These are phyloP conservation scores for Pseudogymnoascus sp. DNA, from an alignment of 2,329 filamentous ascomycete genomes.

Conservation along the genomic window DNA sequence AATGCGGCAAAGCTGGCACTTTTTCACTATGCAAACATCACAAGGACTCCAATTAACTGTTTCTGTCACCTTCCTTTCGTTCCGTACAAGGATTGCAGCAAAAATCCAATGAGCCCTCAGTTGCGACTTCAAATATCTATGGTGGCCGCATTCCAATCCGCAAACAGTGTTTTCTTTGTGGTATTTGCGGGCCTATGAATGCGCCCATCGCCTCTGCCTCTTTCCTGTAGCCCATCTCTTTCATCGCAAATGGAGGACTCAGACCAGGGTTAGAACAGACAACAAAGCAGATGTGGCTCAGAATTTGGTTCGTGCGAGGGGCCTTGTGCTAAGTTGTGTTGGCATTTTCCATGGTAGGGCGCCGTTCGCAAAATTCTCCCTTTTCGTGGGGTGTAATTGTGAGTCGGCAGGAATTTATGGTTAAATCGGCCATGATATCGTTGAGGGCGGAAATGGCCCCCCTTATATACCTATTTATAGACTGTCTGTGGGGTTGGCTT, in stretches of 20 bases:
- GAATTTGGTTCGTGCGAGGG: background rate
- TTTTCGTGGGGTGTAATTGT: background rate
- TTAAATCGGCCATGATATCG: background rate
- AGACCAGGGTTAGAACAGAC: background rate
- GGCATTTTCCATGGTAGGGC: background rate
- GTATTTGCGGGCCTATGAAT: background rate
- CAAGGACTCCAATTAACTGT: background rate
- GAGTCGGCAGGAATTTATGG: background rate
- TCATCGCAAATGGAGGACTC: background rate
- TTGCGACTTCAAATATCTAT: background rate
- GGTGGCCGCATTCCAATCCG: background rate
- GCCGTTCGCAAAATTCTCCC: background rate
- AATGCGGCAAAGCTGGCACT: background rate
- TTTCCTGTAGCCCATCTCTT: background rate
- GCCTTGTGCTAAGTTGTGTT: background rate
- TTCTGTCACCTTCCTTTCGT: background rate
- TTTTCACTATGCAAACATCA: background rate
- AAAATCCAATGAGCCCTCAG: background rate
- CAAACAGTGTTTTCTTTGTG: background rate
- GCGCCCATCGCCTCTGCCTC: background rate
- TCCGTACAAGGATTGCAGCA: background rate
- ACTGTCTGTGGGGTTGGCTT: background rate
- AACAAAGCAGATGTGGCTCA: background rate
- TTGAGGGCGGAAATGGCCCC: background rate
- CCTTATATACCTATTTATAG: background rate